Percentiles rank a stretch among this genome's conserved stretches.
These are phyloP conservation scores for Ogataea chonburiensis DNA, from an alignment of 805 yeast genomes.

Conservation along the genomic window DNA sequence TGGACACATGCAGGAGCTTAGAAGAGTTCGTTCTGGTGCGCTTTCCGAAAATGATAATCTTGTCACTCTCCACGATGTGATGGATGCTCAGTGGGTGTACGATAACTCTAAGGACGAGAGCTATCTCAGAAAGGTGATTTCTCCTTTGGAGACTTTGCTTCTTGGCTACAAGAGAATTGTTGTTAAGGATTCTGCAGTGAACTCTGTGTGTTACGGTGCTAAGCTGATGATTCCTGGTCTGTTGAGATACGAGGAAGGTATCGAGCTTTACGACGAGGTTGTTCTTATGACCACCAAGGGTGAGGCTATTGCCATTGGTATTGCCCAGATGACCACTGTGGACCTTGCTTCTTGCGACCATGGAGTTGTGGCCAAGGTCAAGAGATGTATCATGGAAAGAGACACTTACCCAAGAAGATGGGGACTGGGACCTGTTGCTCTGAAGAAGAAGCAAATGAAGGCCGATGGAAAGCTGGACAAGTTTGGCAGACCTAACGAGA, in stretches of 20 bases:
- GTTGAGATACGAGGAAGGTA: constrained; percentile 95
- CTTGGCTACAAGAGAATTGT: constrained; percentile 97
- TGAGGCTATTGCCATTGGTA: constrained; percentile 98
- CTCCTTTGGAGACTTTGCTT: constrained; percentile 90
- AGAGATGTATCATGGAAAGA: constrained; percentile 99
- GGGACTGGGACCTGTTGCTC: constrained; percentile 99
- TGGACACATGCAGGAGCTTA: constrained; percentile 99
- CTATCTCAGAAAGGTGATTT: constrained; percentile 87
- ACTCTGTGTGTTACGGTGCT: constrained; percentile 98
- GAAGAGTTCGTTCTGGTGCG: constrained; percentile 99
- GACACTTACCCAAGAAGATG: constrained; percentile 99
- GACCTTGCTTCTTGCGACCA: constrained; percentile 96
- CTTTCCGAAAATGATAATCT: constrained; percentile 83
- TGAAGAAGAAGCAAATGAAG: constrained; percentile 97
- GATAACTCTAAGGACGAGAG: constrained; percentile 97
- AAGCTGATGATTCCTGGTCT: constrained; percentile 98
- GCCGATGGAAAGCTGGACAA: constrained; percentile 96
- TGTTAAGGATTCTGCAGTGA: constrained; percentile 88
- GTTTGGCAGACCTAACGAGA: constrained; percentile 89
- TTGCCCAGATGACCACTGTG: constrained; percentile 98
- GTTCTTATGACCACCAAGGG: constrained; percentile 98
- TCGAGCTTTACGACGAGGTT: constrained; percentile 95
- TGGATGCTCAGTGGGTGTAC: constrained; percentile 97
- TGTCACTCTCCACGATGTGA: constrained; percentile 94
- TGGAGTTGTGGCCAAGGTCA: constrained; percentile 97